Evolutionary conservation across 768 basidiomycete genomes (phyloP), one percentile per base, ranked within the genome.

Genomic region (Xanthoconium purpureum): DNA sequence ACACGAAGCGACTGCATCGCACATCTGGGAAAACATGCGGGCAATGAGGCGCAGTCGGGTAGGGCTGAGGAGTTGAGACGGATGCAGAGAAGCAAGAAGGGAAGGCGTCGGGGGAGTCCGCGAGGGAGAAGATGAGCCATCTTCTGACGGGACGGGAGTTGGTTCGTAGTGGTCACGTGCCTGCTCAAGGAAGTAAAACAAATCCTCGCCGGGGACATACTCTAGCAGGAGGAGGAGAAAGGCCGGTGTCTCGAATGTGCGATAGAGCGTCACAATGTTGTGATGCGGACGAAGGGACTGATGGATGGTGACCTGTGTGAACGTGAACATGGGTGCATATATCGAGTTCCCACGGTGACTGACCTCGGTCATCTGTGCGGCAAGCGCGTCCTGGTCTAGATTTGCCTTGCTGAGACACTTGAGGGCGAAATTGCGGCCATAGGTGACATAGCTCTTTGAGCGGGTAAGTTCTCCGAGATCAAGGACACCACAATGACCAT

Each of bases 21-120:
- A 98, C 96, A 99, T 99, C 75, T 98, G 97, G 18, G 84, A 78
- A 73, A 99, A 98, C 96, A 99, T 99, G 69, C 91, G 88, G 4
- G 94, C 86, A 66, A 99, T 94, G 62, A 99, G 84, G 15, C 91
- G 88, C 30, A 99, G 83, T 55, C 96, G 89, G 39, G 88, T 89
- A 54, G 85, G 84, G 29, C 91, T 91, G 52, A 99, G 87, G 33
- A 97, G 78, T 60, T 93, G 88, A 32, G 83, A 79, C 44, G 84
- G 91, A 68, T 83, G 85, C 65, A 85, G 82, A 59, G 86, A 88
- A 35, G 94, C 89, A 47, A 99, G 87, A 48, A 99, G 82, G 44
- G 89, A 89, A 24, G 96, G 96, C 5, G 95, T 97, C 2, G 96
- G 94, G 35, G 96, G 96, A 6, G 94, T 96, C 60, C 77, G 82